These are phyloP conservation scores for Ceratobasidium theobromae DNA, from an alignment of 1,284 basidiomycete species.

Conservation along the genomic window DNA sequence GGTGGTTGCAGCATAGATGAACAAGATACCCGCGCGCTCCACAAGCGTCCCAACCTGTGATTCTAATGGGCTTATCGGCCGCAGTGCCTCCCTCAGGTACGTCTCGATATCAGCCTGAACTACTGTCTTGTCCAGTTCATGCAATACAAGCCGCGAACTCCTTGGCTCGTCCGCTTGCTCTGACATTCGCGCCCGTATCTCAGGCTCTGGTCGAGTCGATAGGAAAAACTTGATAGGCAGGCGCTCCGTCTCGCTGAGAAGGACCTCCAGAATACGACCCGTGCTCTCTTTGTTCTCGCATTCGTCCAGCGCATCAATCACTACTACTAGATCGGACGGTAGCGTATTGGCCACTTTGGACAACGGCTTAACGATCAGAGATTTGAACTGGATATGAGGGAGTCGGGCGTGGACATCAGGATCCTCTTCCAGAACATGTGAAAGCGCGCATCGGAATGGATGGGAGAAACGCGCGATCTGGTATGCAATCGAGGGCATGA, in stretches of 20 bases:
- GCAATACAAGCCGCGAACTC: neutral
- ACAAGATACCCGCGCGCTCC: neutral
- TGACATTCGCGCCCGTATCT: neutral
- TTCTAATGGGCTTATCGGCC: neutral
- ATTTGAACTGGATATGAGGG: neutral
- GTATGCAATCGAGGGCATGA: neutral
- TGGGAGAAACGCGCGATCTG: neutral
- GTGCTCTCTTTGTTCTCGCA: neutral
- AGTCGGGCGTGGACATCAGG: neutral
- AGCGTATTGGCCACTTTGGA: neutral
- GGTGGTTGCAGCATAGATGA: conserved; percentile 16
- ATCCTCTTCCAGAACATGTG: neutral
- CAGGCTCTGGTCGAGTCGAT: conserved; percentile 4
- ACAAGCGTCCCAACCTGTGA: neutral
- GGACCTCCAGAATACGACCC: neutral
- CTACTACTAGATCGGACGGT: neutral
- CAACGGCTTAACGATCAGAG: neutral
- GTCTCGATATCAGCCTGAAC: conserved; percentile 3
- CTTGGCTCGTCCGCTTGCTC: neutral
- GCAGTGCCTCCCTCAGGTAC: neutral
- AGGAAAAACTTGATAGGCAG: neutral
- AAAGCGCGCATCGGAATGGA: neutral
- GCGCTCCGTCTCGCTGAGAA: neutral
- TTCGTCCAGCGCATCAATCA: conserved; percentile 11
- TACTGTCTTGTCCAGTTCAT: neutral